Evolutionary conservation across 1,284 basidiomycete genomes (phyloP).

Genomic region (Pseudozyma sp.): DNA sequence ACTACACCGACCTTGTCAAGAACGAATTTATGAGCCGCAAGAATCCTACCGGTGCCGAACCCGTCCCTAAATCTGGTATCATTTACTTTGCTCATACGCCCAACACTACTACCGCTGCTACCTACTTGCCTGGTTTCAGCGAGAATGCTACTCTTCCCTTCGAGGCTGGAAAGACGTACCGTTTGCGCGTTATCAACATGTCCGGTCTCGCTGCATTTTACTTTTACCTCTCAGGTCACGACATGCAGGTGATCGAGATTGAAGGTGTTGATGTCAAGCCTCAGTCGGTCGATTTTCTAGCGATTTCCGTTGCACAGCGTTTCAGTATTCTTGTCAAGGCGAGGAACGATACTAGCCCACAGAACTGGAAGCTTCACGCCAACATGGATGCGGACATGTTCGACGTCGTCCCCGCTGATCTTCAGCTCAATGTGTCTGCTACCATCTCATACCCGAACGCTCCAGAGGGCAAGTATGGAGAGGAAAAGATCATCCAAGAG

Average conservation of each 20-base stretch:
- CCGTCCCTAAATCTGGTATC: conserved; percentile 75
- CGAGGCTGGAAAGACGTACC: conserved; percentile 70
- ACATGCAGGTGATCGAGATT: conserved; percentile 59
- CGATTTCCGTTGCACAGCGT: conserved; percentile 54
- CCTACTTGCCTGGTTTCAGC: conserved; percentile 71
- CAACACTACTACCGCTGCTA: conserved; percentile 69
- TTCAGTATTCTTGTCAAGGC: conserved; percentile 70
- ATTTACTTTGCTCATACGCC: conserved; percentile 81
- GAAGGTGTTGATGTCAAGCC: conserved; percentile 56
- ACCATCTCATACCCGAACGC: conserved; percentile 55
- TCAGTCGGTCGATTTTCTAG: conserved; percentile 36
- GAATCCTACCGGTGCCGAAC: conserved; percentile 68
- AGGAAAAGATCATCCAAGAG: conserved; percentile 48
- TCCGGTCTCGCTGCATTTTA: conserved; percentile 68
- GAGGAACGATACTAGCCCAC: conserved; percentile 79
- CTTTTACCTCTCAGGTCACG: conserved; percentile 52
- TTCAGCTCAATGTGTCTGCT: conserved; percentile 63
- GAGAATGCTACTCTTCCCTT: conserved; percentile 83
- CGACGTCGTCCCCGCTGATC: conserved; percentile 59
- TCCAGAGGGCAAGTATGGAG: conserved; percentile 22
- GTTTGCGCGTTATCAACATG: conserved; percentile 74
- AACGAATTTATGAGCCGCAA: conserved; percentile 77
- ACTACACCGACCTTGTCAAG: conserved; percentile 56
- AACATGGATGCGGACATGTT: conserved; percentile 80
- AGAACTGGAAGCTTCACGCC: conserved; percentile 89